These are phyloP conservation scores for Yarrowia yakushimensis DNA, from an alignment of 805 yeast species.

Conservation along the genomic window DNA sequence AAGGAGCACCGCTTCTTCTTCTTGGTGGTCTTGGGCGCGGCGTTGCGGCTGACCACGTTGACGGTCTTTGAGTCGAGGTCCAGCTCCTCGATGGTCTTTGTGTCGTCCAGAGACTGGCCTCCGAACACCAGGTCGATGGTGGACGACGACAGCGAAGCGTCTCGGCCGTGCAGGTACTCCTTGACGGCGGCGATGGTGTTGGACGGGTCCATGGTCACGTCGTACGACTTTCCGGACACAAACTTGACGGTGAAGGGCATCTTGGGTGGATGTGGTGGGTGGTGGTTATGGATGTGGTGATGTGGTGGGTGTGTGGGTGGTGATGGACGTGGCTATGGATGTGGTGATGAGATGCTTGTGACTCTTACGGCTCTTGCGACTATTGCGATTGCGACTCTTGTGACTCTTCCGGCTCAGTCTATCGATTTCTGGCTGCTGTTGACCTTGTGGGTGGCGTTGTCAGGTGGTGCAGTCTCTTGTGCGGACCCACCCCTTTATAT, in stretches of 20 bases:
- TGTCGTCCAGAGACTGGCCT: constrained; percentile 36
- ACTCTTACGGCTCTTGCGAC: too few relatives aligned
- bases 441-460: not conserved
- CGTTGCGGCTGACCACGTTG: constrained; percentile 16
- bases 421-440: not conserved
- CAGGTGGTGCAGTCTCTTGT: not conserved
- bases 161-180: constrained; percentile 34
- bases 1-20: constrained; percentile 50
- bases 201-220: constrained; percentile 30
- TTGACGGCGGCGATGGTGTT: constrained; percentile 38
- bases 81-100: constrained; percentile 35
- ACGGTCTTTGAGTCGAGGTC: constrained; percentile 18
- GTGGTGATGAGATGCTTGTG: not conserved
- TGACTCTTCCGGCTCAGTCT: too few relatives aligned
- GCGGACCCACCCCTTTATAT: not conserved
- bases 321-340: not conserved
- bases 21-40: constrained; percentile 34
- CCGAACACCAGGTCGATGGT: constrained; percentile 32
- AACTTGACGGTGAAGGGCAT: constrained; percentile 25
- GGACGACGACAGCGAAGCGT: constrained; percentile 34
- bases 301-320: not conserved
- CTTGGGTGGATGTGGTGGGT: too few relatives aligned
- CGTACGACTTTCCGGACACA: constrained; percentile 24
- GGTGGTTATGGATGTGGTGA: not conserved
- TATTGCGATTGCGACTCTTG: too few relatives aligned